phyloP scores from a whole-genome alignment of 108 stramenopile genomes.

The Fistulifera pelliculosa region DNA sequence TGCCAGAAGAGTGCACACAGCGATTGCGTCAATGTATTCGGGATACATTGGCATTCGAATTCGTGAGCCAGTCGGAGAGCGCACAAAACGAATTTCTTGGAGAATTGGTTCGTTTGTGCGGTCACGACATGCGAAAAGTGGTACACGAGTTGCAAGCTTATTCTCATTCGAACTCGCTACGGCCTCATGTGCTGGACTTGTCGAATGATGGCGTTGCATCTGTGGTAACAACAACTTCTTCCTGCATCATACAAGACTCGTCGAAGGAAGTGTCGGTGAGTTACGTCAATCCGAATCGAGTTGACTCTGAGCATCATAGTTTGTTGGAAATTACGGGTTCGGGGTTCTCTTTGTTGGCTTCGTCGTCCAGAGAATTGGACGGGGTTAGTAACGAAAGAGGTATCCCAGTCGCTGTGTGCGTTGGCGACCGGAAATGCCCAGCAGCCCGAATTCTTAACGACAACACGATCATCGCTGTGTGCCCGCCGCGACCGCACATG shows the following conservation, averaged over 20 bases:
- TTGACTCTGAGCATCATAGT: constrained; percentile 29
- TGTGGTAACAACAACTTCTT: too few relatives aligned
- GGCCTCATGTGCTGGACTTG: too few relatives aligned
- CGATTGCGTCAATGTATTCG: constrained; percentile 33
- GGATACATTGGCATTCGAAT: constrained; percentile 23
- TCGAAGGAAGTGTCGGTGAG: background rate
- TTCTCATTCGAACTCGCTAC: background rate
- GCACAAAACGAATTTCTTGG: constrained; percentile 15
- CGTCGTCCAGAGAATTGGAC: background rate
- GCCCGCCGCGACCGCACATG: constrained; percentile 27
- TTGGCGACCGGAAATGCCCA: constrained; percentile 30
- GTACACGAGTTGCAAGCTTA: constrained; percentile 55
- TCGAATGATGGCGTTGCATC: background rate
- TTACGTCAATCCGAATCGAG: background rate
- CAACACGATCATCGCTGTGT: constrained; percentile 40
- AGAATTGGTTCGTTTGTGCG: constrained; percentile 12
- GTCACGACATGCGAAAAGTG: constrained; percentile 59
- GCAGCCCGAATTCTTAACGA: constrained; percentile 36
- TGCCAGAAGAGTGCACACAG: constrained; percentile 36
- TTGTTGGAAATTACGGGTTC: constrained; percentile 40
- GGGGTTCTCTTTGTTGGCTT: constrained; percentile 22
- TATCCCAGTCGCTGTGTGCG: constrained; percentile 9
- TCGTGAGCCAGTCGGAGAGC: background rate
- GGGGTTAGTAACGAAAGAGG: background rate
- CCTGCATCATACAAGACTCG: background rate